Conservation (phyloP, 257 asterid genomes). For the Perilla frutescens region DNA sequence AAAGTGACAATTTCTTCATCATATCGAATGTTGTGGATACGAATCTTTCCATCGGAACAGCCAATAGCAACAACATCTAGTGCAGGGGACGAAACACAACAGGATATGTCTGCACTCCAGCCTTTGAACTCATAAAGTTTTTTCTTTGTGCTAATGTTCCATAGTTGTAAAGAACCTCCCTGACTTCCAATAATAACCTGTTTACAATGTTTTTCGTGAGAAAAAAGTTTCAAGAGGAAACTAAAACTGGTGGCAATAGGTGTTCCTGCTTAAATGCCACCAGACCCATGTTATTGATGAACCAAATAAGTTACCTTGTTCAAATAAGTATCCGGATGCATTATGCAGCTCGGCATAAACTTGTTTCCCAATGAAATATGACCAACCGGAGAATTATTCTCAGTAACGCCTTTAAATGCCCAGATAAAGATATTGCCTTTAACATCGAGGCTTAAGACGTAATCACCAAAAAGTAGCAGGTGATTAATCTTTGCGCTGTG, state of each 20-base stretch:
- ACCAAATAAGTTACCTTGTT: constrained; percentile 64
- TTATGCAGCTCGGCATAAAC: constrained; percentile 84
- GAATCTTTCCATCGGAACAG: constrained; percentile 89
- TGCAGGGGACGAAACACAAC: constrained; percentile 93
- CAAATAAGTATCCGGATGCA: constrained; percentile 96
- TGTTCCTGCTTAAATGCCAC: constrained; percentile 13
- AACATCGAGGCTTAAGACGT: constrained; percentile 74
- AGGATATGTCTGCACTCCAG: constrained; percentile 71
- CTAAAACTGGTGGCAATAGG: constrained; percentile 22
- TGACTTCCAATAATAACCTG: constrained; percentile 84
- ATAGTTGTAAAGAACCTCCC: constrained; percentile 83
- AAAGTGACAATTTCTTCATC: constrained; percentile 84
- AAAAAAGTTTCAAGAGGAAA: constrained; percentile 26
- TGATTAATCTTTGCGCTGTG: constrained; percentile 74
- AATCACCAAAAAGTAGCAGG: constrained; percentile 79
- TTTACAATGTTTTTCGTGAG: constrained; percentile 36
- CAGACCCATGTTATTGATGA: background rate
- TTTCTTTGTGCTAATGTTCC: constrained; percentile 90
- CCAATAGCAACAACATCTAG: constrained; percentile 90
- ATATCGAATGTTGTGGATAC: constrained; percentile 75
- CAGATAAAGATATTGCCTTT: constrained; percentile 81
- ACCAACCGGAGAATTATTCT: constrained; percentile 67
- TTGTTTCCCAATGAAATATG: constrained; percentile 65
- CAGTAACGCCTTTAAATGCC: constrained; percentile 76
- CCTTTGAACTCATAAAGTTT: constrained; percentile 79